Percentiles rank a stretch among this genome's conserved stretches.
Conservation (phyloP, 2,329 filamentous ascomycete genomes). For the Diaporthe citri region DNA sequence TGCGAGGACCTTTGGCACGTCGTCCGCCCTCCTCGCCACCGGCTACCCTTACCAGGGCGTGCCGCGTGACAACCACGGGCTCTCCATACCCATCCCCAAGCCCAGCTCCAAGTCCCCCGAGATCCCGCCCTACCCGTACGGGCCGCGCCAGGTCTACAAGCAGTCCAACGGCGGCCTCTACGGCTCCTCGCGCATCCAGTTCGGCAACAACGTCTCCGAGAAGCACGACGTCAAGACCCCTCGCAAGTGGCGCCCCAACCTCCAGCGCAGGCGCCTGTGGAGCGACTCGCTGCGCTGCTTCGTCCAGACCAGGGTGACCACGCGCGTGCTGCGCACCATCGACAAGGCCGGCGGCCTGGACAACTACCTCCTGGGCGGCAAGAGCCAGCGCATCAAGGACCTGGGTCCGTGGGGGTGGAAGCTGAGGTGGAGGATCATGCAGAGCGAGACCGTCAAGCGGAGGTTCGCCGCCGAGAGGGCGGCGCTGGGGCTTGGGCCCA, state of each 20-base stretch:
- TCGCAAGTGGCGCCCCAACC: slow-evolving; percentile 81
- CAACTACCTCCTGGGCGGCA: slow-evolving; percentile 88
- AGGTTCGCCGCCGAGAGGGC: slow-evolving; percentile 75
- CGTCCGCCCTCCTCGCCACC: slow-evolving; percentile 47
- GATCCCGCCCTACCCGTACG: slow-evolving; percentile 79
- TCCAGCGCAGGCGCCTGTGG: slow-evolving; percentile 77
- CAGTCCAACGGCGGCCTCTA: slow-evolving; percentile 83
- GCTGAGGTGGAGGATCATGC: slow-evolving; percentile 90
- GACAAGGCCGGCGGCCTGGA: slow-evolving; percentile 91
- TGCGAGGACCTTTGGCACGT: slow-evolving; percentile 52
- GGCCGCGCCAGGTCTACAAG: slow-evolving; percentile 78
- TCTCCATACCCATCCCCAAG: slow-evolving; percentile 56
- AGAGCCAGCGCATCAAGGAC: slow-evolving; percentile 82
- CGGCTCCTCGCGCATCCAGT: slow-evolving; percentile 77
- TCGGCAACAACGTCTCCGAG: slow-evolving; percentile 81
- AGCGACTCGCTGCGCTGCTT: slow-evolving; percentile 71
- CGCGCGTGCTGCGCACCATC: slow-evolving; percentile 79
- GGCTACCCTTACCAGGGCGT: slow-evolving; percentile 39
- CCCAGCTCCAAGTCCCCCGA: slow-evolving; percentile 55
- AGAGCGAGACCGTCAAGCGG: slow-evolving; percentile 74
- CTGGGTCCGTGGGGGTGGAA: slow-evolving; percentile 92
- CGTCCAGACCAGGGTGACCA: slow-evolving; percentile 77
- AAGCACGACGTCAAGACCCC: slow-evolving; percentile 78
- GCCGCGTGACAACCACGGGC: slow-evolving; percentile 31
- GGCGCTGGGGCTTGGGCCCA: slow-evolving; percentile 72